Conservation (phyloP, 169 alveolate genomes). For the Plasmodium knowlesi region DNA sequence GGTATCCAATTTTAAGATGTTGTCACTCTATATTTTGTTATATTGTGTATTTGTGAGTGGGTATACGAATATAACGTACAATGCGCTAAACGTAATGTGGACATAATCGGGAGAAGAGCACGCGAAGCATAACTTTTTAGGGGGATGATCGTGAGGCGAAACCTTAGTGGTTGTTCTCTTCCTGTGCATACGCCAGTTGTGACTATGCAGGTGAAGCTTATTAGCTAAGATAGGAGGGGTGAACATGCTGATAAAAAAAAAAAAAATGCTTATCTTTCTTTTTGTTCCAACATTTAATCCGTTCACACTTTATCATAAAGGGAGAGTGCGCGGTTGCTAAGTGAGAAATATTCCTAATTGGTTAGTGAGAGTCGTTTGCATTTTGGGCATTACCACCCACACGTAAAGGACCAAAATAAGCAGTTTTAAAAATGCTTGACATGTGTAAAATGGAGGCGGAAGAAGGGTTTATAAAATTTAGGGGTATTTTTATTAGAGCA, state of each 20-base stretch:
- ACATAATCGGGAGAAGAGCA: not conserved
- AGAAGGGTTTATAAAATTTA: not conserved
- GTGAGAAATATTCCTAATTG: not conserved
- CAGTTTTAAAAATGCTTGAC: not conserved
- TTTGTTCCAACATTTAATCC: not conserved
- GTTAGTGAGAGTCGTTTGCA: not conserved
- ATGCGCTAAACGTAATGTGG: not conserved
- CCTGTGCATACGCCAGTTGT: not conserved
- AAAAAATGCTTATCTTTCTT: not conserved
- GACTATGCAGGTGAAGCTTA: not conserved
- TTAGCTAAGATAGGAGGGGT: not conserved
- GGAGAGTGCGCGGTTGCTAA: not conserved
- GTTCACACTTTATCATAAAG: not conserved
- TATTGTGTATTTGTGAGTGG: conserved; percentile 3
- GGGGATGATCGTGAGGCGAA: not conserved
- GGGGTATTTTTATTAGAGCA: not conserved
- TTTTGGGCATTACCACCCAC: not conserved
- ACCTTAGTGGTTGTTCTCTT: not conserved
- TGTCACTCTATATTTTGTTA: not conserved
- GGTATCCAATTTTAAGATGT: not conserved
- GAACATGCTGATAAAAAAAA: not conserved
- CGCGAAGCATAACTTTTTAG: not conserved
- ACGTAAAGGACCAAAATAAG: not conserved
- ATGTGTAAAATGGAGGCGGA: not conserved
- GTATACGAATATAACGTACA: not conserved